Percentiles rank a stretch among this genome's conserved stretches.
These are phyloP conservation scores for Rhodotorula babjevae DNA, from an alignment of 768 basidiomycete genomes.

Conservation along the genomic window DNA sequence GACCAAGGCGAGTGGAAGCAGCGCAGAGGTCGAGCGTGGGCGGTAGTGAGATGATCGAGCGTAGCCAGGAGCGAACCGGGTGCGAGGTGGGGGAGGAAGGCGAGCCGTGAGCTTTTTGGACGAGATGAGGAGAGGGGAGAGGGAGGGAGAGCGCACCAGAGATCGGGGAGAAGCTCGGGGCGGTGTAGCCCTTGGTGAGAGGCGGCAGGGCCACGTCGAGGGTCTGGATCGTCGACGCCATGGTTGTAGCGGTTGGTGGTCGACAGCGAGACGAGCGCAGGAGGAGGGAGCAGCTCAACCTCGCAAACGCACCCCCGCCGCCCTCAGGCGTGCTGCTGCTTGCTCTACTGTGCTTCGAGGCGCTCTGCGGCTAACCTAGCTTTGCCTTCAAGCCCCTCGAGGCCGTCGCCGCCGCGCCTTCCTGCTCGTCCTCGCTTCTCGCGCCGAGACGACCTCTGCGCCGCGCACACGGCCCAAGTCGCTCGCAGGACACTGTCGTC, in stretches of 20 bases:
- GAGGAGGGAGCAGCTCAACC: background rate
- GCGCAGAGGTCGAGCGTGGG: background rate
- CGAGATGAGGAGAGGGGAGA: conserved; percentile 43
- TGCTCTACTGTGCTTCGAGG: too few relatives aligned
- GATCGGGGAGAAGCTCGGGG: conserved; percentile 45
- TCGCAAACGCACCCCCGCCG: too few relatives aligned
- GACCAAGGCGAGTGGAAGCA: background rate
- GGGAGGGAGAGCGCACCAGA: conserved; percentile 47
- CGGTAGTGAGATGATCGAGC: too few relatives aligned
- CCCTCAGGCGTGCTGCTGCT: too few relatives aligned
- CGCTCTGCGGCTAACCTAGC: too few relatives aligned
- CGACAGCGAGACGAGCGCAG: background rate
- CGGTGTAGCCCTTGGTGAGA: conserved; percentile 53
- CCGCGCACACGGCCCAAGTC: too few relatives aligned
- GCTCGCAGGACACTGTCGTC: too few relatives aligned
- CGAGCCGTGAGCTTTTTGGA: background rate
- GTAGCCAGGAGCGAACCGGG: background rate
- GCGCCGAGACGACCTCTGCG: too few relatives aligned
- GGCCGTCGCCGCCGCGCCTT: too few relatives aligned
- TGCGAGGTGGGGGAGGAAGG: background rate
- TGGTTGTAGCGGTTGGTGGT: background rate
- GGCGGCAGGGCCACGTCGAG: conserved; percentile 52
- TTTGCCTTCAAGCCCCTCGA: too few relatives aligned
- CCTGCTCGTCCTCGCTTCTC: too few relatives aligned
- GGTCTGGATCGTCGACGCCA: conserved; percentile 43